Percentiles rank a stretch among this genome's conserved stretches.
These are phyloP conservation scores for Tagetes patula DNA, from an alignment of 129 eudicot genomes.

Conservation along the genomic window DNA sequence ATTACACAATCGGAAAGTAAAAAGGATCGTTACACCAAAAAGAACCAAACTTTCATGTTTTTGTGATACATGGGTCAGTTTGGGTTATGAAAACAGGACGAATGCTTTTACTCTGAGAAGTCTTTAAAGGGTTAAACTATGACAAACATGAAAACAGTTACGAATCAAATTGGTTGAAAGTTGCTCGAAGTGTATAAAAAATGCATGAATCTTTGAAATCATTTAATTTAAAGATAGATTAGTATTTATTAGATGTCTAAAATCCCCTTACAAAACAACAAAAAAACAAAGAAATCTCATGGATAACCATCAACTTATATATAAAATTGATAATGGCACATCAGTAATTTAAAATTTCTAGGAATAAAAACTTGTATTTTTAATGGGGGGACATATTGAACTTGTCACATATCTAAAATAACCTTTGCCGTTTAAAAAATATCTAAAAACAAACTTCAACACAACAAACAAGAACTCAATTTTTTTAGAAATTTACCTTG, in stretches of 20 bases:
- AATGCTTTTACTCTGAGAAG: not conserved
- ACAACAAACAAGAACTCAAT: not conserved
- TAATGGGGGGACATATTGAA: not conserved
- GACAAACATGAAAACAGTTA: not conserved
- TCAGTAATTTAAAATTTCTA: conserved; percentile 7
- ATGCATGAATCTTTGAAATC: not conserved
- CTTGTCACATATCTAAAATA: not conserved
- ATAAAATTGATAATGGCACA: not conserved
- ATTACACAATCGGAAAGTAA: conserved; percentile 6
- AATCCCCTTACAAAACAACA: not conserved
- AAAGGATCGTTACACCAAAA: not conserved
- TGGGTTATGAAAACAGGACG: not conserved
- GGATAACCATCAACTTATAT: not conserved
- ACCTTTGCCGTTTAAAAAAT: not conserved
- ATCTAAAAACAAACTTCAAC: not conserved
- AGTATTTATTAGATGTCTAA: conserved; percentile 10
- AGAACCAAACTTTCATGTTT: not conserved
- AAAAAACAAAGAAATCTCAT: not conserved
- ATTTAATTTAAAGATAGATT: not conserved
- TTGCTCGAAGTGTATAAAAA: not conserved
- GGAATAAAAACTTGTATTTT: not conserved
- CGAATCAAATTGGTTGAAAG: not conserved
- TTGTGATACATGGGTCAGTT: not conserved
- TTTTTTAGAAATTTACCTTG: conserved; percentile 47
- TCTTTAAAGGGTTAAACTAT: not conserved